Evolutionary conservation across 192 early-diverging fungal species (phyloP).

Genomic region (Glomus cerebriforme): DNA sequence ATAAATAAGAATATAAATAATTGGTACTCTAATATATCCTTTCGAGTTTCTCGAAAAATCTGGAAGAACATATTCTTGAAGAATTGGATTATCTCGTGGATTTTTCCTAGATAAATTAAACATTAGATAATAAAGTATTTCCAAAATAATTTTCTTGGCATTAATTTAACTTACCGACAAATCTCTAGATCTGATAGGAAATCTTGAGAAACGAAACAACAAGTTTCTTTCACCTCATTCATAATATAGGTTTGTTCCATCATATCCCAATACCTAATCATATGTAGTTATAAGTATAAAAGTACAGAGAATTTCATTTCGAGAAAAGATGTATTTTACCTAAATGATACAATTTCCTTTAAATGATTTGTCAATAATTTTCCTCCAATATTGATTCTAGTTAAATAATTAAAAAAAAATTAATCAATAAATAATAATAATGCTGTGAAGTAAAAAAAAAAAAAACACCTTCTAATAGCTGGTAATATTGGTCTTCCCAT

Average conservation of each 20-base stretch:
- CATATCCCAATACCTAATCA: slow-evolving; percentile 80
- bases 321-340: slow-evolving; percentile 38
- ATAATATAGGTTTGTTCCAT: slow-evolving; percentile 91
- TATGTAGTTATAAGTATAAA: background rate
- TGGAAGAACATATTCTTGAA: slow-evolving; percentile 69
- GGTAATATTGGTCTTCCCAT: slow-evolving; percentile 53
- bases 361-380: slow-evolving; percentile 86
- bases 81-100: slow-evolving; percentile 49
- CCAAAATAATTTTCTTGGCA: background rate
- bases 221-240: slow-evolving; percentile 80
- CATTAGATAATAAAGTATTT: background rate
- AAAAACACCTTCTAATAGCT: slow-evolving; percentile 55
- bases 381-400: slow-evolving; percentile 80
- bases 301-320: background rate
- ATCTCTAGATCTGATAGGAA: slow-evolving; percentile 65
- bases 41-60: slow-evolving; percentile 55
- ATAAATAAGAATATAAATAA: background rate
- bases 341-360: slow-evolving; percentile 90
- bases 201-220: slow-evolving; percentile 77
- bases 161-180: slow-evolving; percentile 64
- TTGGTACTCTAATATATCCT: slow-evolving; percentile 55
- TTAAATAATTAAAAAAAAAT: background rate
- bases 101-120: slow-evolving; percentile 41
- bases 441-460: background rate
- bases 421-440: background rate